Conservation (phyloP, 2,329 filamentous ascomycete species). For the Beauveria brongniartii region DNA sequence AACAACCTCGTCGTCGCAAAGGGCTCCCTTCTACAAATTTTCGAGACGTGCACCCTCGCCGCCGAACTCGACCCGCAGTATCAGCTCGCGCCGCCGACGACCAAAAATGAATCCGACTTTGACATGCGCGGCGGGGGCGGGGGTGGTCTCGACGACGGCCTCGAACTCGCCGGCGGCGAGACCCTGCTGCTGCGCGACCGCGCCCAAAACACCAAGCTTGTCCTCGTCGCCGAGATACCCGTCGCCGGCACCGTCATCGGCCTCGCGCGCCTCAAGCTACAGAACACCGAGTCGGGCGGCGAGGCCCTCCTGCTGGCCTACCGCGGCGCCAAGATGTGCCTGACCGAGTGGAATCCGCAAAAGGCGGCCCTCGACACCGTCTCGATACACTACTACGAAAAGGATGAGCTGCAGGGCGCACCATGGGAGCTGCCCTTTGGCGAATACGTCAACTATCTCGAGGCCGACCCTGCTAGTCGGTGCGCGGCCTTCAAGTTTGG, state of each 20-base stretch:
- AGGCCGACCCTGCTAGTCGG: conserved; percentile 82
- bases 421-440: conserved; percentile 74
- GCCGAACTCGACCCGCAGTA: conserved; percentile 50
- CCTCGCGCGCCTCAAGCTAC: conserved; percentile 66
- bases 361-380: conserved; percentile 73
- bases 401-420: conserved; percentile 75
- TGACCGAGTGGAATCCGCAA: conserved; percentile 89
- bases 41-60: conserved; percentile 60
- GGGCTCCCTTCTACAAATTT: conserved; percentile 88
- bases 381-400: conserved; percentile 97
- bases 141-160: conserved; percentile 46
- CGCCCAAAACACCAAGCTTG: conserved; percentile 64
- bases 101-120: conserved; percentile 38
- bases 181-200: conserved; percentile 53
- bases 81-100: conserved; percentile 21
- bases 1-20: conserved; percentile 87
- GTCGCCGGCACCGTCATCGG: conserved; percentile 80
- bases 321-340: conserved; percentile 84
- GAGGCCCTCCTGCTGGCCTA: conserved; percentile 78
- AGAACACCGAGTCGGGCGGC: conserved; percentile 67
- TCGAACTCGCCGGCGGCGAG: conserved; percentile 56
- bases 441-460: conserved; percentile 71
- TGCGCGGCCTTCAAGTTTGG: conserved; percentile 95
- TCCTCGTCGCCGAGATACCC: conserved; percentile 76
- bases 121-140: conserved; percentile 35